A percentile compares a stretch with the other conserved stretches of the same genome.
phyloP scores from a whole-genome alignment of 2,329 filamentous ascomycete species.

The Aspergillus eucalypticola region DNA sequence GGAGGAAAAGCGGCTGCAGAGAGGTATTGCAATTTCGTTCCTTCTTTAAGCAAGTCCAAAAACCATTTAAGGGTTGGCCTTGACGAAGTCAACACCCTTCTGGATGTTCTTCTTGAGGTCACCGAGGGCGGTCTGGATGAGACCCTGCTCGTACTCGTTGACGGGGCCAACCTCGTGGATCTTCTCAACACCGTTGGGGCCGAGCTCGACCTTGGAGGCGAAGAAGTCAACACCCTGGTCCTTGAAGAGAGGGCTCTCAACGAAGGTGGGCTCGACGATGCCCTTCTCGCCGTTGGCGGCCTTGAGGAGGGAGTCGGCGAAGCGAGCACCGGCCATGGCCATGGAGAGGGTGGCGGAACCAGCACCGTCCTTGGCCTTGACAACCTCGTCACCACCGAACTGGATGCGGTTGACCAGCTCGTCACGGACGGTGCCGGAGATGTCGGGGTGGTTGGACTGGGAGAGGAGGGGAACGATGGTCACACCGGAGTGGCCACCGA shows the following conservation, averaged over 20 bases:
- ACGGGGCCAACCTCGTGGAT: conserved; percentile 84
- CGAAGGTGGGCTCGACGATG: conserved; percentile 92
- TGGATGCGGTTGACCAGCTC: conserved; percentile 91
- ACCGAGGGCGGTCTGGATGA: conserved; percentile 78
- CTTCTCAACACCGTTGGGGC: conserved; percentile 93
- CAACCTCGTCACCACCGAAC: conserved; percentile 98
- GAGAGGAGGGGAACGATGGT: conserved; percentile 98
- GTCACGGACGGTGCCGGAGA: conserved; percentile 72
- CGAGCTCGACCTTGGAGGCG: conserved; percentile 90
- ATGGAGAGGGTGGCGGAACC: conserved; percentile 97
- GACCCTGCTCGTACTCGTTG: conserved; percentile 81
- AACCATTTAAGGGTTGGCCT: conserved; percentile 54
- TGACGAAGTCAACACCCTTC: conserved; percentile 71
- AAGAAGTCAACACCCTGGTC: conserved; percentile 98
- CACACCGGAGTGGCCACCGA: conserved; percentile 95
- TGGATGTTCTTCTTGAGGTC: conserved; percentile 77
- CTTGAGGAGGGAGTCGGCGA: conserved; percentile 90
- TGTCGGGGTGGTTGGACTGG: conserved; percentile 84
- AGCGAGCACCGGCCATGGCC: conserved; percentile 87
- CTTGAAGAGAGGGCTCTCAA: conserved; percentile 97
- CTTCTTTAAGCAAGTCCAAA: conserved; percentile 12
- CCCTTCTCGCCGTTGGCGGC: conserved; percentile 92
- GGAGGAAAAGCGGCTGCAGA: conserved; percentile 24
- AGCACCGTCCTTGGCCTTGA: conserved; percentile 97
- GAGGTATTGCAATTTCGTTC: neutral